These are phyloP conservation scores for Fusarium floridanum DNA, from an alignment of 2,329 filamentous ascomycete genomes.

Conservation along the genomic window DNA sequence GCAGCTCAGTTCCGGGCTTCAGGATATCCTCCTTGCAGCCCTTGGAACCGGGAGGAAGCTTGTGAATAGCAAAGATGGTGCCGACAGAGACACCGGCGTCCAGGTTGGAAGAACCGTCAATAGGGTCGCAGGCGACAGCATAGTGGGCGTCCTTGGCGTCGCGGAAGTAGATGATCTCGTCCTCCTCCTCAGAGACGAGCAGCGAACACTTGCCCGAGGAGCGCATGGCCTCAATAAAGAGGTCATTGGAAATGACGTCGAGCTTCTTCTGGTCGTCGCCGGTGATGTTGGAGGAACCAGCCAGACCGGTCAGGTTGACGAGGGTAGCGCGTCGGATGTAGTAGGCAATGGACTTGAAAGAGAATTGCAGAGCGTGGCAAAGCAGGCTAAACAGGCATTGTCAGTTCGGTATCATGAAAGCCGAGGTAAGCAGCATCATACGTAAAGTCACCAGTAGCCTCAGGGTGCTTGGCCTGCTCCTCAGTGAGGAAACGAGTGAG, in stretches of 20 bases:
- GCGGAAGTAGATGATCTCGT: slow-evolving; percentile 90
- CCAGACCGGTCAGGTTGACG: slow-evolving; percentile 95
- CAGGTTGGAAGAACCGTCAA: slow-evolving; percentile 97
- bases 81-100: slow-evolving; percentile 98
- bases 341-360: slow-evolving; percentile 99
- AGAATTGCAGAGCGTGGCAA: slow-evolving; percentile 98
- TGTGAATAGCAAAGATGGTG: slow-evolving; percentile 96
- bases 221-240: slow-evolving; percentile 96
- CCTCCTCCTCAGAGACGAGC: slow-evolving; percentile 98
- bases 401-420: slow-evolving; percentile 30
- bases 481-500: slow-evolving; percentile 96
- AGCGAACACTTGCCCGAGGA: slow-evolving; percentile 91
- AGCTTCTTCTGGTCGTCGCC: slow-evolving; percentile 99
- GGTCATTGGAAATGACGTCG: slow-evolving; percentile 97
- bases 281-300: slow-evolving; percentile 93
- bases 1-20: slow-evolving; percentile 88
- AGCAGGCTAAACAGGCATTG: slow-evolving; percentile 73
- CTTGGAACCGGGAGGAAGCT: slow-evolving; percentile 80
- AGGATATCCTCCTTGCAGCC: slow-evolving; percentile 89
- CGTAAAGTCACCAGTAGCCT: slow-evolving; percentile 99
- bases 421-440: slow-evolving; percentile 55
- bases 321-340: slow-evolving; percentile 97
- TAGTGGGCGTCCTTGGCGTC: slow-evolving; percentile 83
- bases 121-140: slow-evolving; percentile 96
- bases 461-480: slow-evolving; percentile 91